Base-by-base conservation (phyloP, 2,329 filamentous ascomycete genomes). In the Colletotrichum abscissum region DNA sequence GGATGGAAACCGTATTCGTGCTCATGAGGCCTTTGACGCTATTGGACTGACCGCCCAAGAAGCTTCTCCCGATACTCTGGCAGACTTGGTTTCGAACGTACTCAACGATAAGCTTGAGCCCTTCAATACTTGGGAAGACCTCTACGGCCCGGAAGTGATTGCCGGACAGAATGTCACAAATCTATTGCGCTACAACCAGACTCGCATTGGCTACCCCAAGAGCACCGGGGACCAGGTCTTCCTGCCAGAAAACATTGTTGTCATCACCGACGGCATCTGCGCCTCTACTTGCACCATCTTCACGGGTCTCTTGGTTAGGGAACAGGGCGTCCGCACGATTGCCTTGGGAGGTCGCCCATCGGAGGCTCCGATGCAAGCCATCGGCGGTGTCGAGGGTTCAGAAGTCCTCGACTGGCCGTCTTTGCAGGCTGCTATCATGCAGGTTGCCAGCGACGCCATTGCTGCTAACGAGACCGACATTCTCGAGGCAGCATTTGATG, bases 211-310 rank as follows among this genome's bases (percentile, higher is more conserved):
- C 4, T 59, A 63, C 19, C 42, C 74, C 67, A 26, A 19, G 16
- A 49, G 30, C 30, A 22, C 22, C 3, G 70, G 11, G 2, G 30
- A 56, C 6, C 66, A 69, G n/a, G 22, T 49, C 1, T 88, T 86
- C 76, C 75, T 78, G 8, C 74, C 82, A 1, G 80, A 85, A 28
- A 76, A 86, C 57, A 84, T 87, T 42, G 73, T 84, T 26, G 76
- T 87, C 35, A 79, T 89, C 65, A 86, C 85, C 6, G 88, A 92
- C 75, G 90, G 90, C 28, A 83, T 83, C 72, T 93, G 91, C 78
- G 86, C 84, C 12, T 91, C 89, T 0, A 90, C 91, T 3, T 92
- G 91, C 79, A 86, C 89, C 35, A 82, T 90, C 54, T 90, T 92
- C 78, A 83, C 84, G 14, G 86, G 90, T 57, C 83, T 91, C 28